Conservation (phyloP, 345 rosid genomes). For the Eucalyptus virginea region DNA sequence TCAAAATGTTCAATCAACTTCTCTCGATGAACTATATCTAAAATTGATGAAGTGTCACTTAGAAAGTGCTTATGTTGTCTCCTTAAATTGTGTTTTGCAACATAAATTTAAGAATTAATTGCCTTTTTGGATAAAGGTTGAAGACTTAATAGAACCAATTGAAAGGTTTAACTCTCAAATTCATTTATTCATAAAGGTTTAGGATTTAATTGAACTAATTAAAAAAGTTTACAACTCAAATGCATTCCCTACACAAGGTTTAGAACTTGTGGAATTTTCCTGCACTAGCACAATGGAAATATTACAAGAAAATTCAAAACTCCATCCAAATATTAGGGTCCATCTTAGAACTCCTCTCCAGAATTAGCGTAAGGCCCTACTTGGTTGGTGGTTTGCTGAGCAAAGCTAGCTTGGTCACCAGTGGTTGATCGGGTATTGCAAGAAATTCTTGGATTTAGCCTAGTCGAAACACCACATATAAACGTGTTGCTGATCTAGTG, state of each 20-base stretch:
- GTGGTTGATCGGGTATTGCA: neutral
- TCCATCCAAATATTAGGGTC: neutral
- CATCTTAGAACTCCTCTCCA: neutral
- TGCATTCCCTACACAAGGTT: neutral
- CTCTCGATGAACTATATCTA: fast-evolving
- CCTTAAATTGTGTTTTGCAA: too few relatives aligned
- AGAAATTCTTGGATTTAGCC: neutral
- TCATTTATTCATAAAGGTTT: too few relatives aligned
- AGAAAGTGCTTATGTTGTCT: too few relatives aligned
- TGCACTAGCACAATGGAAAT: neutral
- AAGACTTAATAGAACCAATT: neutral
- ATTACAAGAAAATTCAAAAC: fast-evolving
- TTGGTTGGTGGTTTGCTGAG: fast-evolving
- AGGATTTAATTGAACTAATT: neutral
- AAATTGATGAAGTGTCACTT: neutral
- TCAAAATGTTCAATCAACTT: neutral
- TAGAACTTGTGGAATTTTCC: neutral
- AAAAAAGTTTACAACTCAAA: fast-evolving
- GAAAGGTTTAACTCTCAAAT: neutral
- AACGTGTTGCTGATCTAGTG: neutral
- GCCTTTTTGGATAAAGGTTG: fast-evolving
- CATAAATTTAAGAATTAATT: too few relatives aligned
- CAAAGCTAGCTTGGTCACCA: neutral
- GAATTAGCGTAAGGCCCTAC: neutral
- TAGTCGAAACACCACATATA: neutral